Conservation (phyloP, 1,139 yeast species). For the Hemisphaericaspora xylanilytica region DNA sequence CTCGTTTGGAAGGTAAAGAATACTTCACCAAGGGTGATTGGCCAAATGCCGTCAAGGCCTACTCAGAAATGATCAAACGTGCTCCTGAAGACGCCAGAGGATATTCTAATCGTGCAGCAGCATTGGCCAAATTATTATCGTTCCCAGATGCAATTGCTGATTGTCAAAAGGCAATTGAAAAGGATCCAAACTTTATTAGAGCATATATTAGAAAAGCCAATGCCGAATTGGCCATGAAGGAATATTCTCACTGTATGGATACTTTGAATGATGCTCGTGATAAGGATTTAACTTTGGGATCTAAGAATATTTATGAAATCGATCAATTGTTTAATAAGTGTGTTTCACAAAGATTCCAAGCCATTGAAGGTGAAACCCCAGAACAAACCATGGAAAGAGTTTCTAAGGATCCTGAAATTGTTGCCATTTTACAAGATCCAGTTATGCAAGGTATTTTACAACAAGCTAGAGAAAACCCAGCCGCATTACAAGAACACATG, state of each 20-base stretch:
- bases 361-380: constrained; percentile 86
- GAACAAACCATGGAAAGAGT: constrained; percentile 94
- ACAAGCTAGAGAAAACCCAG: constrained; percentile 95
- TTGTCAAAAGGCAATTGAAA: constrained; percentile 83
- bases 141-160: constrained; percentile 96
- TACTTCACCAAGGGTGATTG: constrained; percentile 88
- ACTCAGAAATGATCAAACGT: constrained; percentile 93
- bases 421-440: constrained; percentile 88
- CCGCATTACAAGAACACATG: constrained; percentile 97
- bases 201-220: constrained; percentile 97
- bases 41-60: constrained; percentile 95
- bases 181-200: constrained; percentile 85
- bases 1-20: constrained; percentile 89
- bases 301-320: constrained; percentile 69
- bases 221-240: constrained; percentile 89
- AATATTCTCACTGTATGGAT: constrained; percentile 77
- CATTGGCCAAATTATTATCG: constrained; percentile 87
- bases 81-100: constrained; percentile 97
- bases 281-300: constrained; percentile 63
- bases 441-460: constrained; percentile 93
- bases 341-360: constrained; percentile 70
- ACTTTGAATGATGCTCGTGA: constrained; percentile 77
- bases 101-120: constrained; percentile 97
- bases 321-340: constrained; percentile 83
- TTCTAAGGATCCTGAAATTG: constrained; percentile 90